These are phyloP conservation scores for Jaapia argillacea DNA, from an alignment of 768 basidiomycete genomes.

Conservation along the genomic window DNA sequence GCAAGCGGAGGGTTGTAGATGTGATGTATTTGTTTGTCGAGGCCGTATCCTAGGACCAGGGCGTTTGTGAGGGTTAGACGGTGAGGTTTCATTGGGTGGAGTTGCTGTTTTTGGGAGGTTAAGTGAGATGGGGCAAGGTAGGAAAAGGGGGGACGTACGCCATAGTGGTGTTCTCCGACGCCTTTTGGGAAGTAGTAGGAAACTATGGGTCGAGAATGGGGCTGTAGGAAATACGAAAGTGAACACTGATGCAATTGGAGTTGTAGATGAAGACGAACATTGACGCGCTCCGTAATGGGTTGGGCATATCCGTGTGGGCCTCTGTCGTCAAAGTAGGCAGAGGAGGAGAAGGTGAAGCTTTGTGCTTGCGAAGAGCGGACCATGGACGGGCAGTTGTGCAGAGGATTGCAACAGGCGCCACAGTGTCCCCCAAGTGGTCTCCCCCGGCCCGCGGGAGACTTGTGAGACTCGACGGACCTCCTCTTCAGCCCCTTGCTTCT, in stretches of 20 bases:
- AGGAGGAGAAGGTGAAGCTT: conserved; percentile 54
- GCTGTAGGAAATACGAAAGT: conserved; percentile 21
- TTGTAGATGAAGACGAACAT: conserved; percentile 40
- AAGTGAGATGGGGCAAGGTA: neutral
- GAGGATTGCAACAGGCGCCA: too few species aligned
- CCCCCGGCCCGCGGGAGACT: too few species aligned
- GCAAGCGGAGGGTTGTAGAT: conserved; percentile 86
- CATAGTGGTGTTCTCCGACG: conserved; percentile 94
- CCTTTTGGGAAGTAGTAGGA: conserved; percentile 95
- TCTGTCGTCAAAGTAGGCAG: conserved; percentile 69
- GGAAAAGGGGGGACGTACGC: conserved; percentile 39
- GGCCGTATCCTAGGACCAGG: conserved; percentile 89
- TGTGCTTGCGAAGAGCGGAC: conserved; percentile 20
- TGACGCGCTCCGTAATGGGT: conserved; percentile 70
- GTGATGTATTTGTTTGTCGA: conserved; percentile 90
- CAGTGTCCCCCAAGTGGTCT: too few species aligned
- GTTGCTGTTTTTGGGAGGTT: conserved; percentile 53
- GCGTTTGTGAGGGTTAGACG: conserved; percentile 93
- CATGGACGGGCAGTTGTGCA: too few species aligned
- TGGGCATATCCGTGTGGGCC: conserved; percentile 62
- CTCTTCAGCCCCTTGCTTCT: too few species aligned
- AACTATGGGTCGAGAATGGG: conserved; percentile 83
- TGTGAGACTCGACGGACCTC: too few species aligned
- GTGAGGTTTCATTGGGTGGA: conserved; percentile 98
- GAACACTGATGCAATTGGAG: neutral